phyloP scores from a whole-genome alignment of 1,284 basidiomycete genomes.

The Athelia psychrophila region DNA sequence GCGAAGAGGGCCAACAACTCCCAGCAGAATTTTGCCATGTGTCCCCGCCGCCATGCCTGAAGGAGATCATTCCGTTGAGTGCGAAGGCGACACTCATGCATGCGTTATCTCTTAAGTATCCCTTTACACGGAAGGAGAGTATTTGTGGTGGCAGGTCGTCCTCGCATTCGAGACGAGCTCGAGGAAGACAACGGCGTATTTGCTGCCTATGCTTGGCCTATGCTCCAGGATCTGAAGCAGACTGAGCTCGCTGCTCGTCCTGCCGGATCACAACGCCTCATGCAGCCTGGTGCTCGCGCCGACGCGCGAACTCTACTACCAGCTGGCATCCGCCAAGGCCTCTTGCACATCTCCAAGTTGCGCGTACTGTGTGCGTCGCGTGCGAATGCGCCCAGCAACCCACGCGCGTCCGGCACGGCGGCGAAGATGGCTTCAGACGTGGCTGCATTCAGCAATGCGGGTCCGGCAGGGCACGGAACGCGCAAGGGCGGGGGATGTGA shows the following conservation, averaged over 20 bases:
- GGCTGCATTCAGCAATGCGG: conserved; percentile 9
- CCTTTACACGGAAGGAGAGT: conserved; percentile 39
- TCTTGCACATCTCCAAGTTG: conserved; percentile 75
- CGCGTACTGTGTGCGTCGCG: conserved; percentile 70
- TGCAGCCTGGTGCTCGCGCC: conserved; percentile 79
- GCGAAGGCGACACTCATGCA: conserved; percentile 74
- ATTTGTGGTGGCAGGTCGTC: conserved; percentile 45
- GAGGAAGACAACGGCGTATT: conserved; percentile 86
- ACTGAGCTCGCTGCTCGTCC: conserved; percentile 35
- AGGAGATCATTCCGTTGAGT: conserved; percentile 50
- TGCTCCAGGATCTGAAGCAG: conserved; percentile 75
- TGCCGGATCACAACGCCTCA: conserved; percentile 17
- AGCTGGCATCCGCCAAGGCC: conserved; percentile 65
- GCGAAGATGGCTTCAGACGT: conserved; percentile 40
- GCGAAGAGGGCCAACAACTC: no score
- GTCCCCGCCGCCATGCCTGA: conserved; percentile 60
- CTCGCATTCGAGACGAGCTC: conserved; percentile 88
- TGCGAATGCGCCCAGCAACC: conserved; percentile 46
- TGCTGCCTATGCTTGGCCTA: no score
- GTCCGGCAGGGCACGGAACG: conserved; percentile 14
- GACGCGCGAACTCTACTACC: conserved; percentile 84
- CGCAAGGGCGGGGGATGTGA: conserved; percentile 56
- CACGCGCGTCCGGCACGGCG: conserved; percentile 31
- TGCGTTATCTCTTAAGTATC: conserved; percentile 59
- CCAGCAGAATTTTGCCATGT: conserved; percentile 42